Evolutionary conservation across 2,329 filamentous ascomycete species (phyloP), one percentile per base, ranked within the genome.

Genomic region (Ophiostoma triangulosporum): DNA sequence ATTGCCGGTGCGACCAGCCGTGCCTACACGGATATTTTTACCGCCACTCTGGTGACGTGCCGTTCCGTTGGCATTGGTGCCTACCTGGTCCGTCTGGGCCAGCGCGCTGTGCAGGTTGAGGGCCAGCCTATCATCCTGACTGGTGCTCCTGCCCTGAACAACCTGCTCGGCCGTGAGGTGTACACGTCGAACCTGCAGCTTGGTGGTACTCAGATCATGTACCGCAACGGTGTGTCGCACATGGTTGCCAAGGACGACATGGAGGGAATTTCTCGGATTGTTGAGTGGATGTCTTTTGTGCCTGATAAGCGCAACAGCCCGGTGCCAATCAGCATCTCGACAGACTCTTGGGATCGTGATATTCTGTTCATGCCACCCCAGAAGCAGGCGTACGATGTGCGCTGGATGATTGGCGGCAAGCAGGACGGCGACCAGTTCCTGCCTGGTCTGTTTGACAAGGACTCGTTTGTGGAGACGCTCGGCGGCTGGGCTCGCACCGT

Each of bases 191-290:
- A 98, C 78, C 73, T 98, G 65, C 93, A 98, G 76, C 88, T 98
- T 60, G 93, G 93, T 82, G 93, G 93, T 63, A 98, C 93, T n/a
- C 93, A 98, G 72, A 98, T 98, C 78, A 98, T 98, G 93, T 97
- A 98, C 81, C 90, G 88, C 74, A 98, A 98, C 68, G 93, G 93
- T 81, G 93, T 98, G 40, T 97, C 93, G 22, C 93, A 98, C 75
- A 91, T 97, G 87, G 96, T 91, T 61, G 93, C 93, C 64, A 86
- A 85, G 62, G 91, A 98, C 65, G 93, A 98, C 73, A 97, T 98
- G 63, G 90, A 91, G 64, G 93, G 93, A 80, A 87, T 98, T 22
- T 89, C 87, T 64, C 94, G 94, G 78, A 97, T 98, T 66, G 88
- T 97, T 50, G 86, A 95, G 68, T 98, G 93, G 93, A 81, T 98